Conservation (phyloP, 768 basidiomycete genomes). For the Termitomyces sp. region DNA sequence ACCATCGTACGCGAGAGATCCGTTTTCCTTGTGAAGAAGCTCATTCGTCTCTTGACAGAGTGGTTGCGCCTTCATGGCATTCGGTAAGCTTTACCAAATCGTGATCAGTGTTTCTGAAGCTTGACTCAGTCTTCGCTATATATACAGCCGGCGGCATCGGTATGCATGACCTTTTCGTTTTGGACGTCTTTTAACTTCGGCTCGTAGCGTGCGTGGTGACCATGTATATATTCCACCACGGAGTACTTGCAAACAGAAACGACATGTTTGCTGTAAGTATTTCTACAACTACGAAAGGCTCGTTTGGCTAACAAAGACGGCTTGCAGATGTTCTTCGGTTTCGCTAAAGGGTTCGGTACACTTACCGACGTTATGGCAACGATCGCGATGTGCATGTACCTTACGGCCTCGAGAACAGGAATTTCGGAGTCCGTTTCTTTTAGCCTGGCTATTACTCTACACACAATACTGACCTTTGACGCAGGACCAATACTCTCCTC, state of each 20-base stretch:
- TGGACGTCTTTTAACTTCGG: background rate
- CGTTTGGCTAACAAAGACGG: background rate
- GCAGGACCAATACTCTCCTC: constrained; percentile 40
- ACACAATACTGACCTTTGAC: background rate
- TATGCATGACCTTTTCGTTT: constrained; percentile 9
- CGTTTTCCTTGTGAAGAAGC: background rate
- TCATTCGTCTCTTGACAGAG: constrained; percentile 16
- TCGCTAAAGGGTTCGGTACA: constrained; percentile 45
- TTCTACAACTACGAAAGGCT: background rate
- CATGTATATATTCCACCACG: constrained; percentile 37
- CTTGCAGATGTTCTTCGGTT: constrained; percentile 39
- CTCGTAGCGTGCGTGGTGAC: constrained; percentile 29
- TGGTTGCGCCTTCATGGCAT: constrained; percentile 27
- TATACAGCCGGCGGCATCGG: constrained; percentile 28
- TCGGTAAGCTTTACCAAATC: constrained; percentile 22
- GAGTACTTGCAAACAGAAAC: constrained; percentile 31
- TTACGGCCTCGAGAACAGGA: constrained; percentile 36
- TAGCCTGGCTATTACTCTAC: background rate
- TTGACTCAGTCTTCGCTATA: background rate
- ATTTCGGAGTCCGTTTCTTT: constrained; percentile 31
- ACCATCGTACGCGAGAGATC: constrained; percentile 24
- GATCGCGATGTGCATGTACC: constrained; percentile 40
- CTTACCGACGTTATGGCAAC: constrained; percentile 44
- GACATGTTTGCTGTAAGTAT: constrained; percentile 28
- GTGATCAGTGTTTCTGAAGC: background rate